phyloP scores from a whole-genome alignment of 306 rosid genomes.

The Inga leiocalycina region DNA sequence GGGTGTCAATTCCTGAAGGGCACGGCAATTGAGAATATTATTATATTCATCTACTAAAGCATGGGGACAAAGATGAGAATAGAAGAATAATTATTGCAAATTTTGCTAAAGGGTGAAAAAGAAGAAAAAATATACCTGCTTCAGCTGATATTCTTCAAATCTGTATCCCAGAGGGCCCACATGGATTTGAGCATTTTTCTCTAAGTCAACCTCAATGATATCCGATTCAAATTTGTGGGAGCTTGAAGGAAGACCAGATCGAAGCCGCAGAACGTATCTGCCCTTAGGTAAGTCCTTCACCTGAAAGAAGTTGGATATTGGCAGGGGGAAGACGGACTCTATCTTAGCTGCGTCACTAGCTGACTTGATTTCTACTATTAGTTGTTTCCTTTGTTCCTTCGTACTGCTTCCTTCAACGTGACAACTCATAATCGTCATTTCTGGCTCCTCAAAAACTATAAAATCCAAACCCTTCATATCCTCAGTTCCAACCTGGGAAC shows the following conservation, averaged over 20 bases:
- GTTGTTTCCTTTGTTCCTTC: conserved; percentile 66
- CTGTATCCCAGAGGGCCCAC: conserved; percentile 85
- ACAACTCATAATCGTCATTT: conserved; percentile 84
- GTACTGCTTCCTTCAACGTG: conserved; percentile 85
- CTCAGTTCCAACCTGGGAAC: conserved; percentile 75
- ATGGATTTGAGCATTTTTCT: conserved; percentile 69
- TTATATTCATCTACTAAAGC: conserved; percentile 13
- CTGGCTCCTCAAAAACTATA: conserved; percentile 95
- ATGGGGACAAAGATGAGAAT: conserved; percentile 1
- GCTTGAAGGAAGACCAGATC: conserved; percentile 65
- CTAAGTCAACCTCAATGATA: conserved; percentile 81
- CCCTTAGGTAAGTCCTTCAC: conserved; percentile 88
- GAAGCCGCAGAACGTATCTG: conserved; percentile 80
- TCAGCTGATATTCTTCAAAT: conserved; percentile 62
- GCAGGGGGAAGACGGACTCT: conserved; percentile 77
- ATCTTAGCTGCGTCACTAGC: conserved; percentile 60
- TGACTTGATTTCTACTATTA: conserved; percentile 90
- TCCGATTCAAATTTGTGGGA: conserved; percentile 82
- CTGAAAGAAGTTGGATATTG: conserved; percentile 94
- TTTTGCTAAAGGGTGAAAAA: conserved; percentile 6
- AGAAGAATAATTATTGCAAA: background rate
- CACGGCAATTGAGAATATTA: conserved; percentile 23
- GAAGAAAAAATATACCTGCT: conserved; percentile 61
- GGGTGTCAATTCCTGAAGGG: conserved; percentile 79
- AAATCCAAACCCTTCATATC: conserved; percentile 87